A percentile compares a stretch with the other conserved stretches of the same genome.
These are phyloP conservation scores for Aspergillus pseudoglaucus DNA, from an alignment of 2,329 filamentous ascomycete genomes.

Conservation along the genomic window DNA sequence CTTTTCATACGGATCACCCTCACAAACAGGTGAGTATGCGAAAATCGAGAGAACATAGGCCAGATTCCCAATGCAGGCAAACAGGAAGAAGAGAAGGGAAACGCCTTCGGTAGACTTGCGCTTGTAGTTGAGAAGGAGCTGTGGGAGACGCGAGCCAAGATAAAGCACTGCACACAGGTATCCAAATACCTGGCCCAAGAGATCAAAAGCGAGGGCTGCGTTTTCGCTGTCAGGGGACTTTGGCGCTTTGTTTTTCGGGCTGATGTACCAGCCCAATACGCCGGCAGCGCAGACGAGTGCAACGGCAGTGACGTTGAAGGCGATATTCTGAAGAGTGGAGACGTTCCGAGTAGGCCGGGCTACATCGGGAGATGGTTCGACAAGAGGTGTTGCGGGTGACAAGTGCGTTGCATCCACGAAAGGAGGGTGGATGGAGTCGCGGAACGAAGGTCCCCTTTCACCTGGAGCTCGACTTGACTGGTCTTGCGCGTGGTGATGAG, in stretches of 20 bases:
- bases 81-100: slow-evolving; percentile 90
- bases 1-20: slow-evolving; percentile 15
- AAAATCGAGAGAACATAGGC: slow-evolving; percentile 91
- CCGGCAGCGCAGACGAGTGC: slow-evolving; percentile 79
- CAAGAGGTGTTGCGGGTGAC: slow-evolving; percentile 76
- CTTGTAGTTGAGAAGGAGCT: slow-evolving; percentile 84
- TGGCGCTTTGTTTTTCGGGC: slow-evolving; percentile 37
- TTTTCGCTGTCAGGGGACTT: slow-evolving; percentile 8
- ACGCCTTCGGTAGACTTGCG: slow-evolving; percentile 91
- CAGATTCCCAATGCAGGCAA: slow-evolving; percentile 90
- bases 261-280: slow-evolving; percentile 77
- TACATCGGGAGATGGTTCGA: slow-evolving; percentile 41
- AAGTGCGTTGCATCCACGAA: slow-evolving; percentile 61
- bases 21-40: slow-evolving; percentile 73
- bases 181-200: slow-evolving; percentile 82
- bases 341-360: slow-evolving; percentile 19
- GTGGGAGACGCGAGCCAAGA: slow-evolving; percentile 80
- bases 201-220: slow-evolving; percentile 57
- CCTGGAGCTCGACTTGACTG: slow-evolving; percentile 2
- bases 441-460: slow-evolving; percentile 29
- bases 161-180: slow-evolving; percentile 88
- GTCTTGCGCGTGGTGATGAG: slow-evolving; percentile 5
- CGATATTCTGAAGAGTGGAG: slow-evolving; percentile 42
- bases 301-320: slow-evolving; percentile 71
- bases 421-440: slow-evolving; percentile 39